These are phyloP conservation scores for Letharia columbiana DNA, from an alignment of 495 filamentous ascomycete genomes.

Conservation along the genomic window DNA sequence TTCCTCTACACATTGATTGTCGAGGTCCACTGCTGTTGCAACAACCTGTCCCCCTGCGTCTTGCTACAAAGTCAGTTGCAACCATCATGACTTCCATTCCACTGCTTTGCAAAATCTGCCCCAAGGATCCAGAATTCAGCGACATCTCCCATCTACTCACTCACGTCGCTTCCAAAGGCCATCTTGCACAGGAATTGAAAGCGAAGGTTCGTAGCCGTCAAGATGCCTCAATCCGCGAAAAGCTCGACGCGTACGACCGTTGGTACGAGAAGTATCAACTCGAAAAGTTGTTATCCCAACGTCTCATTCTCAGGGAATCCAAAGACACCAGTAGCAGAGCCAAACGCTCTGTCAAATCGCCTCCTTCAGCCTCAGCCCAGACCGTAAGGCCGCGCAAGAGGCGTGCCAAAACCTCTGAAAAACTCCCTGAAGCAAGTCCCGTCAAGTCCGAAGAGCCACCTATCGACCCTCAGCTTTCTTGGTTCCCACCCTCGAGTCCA, in stretches of 20 bases:
- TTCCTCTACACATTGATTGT: conserved; percentile 9
- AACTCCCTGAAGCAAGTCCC: not conserved
- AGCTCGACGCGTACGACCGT: conserved; percentile 51
- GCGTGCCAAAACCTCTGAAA: not conserved
- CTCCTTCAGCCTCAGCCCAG: not conserved
- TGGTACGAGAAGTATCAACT: conserved; percentile 65
- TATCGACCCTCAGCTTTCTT: conserved; percentile 24
- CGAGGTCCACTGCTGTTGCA: conserved; percentile 13
- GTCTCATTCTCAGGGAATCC: conserved; percentile 62
- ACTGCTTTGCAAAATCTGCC: conserved; percentile 71
- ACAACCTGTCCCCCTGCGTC: conserved; percentile 31
- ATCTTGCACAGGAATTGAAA: conserved; percentile 67
- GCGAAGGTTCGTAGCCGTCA: conserved; percentile 53
- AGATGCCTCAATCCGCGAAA: conserved; percentile 42
- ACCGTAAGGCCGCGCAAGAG: conserved; percentile 5
- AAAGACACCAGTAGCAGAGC: conserved; percentile 35
- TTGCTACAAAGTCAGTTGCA: conserved; percentile 5
- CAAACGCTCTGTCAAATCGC: conserved; percentile 1
- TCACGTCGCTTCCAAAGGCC: conserved; percentile 76
- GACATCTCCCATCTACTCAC: conserved; percentile 85
- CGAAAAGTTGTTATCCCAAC: conserved; percentile 56
- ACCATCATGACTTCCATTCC: conserved; percentile 46
- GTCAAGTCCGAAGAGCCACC: conserved; percentile 10
- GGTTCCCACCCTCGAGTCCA: not conserved
- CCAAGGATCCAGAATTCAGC: conserved; percentile 67